Base-by-base conservation (phyloP, 441 rosid genomes). In the Theobroma grandiflorum region DNA sequence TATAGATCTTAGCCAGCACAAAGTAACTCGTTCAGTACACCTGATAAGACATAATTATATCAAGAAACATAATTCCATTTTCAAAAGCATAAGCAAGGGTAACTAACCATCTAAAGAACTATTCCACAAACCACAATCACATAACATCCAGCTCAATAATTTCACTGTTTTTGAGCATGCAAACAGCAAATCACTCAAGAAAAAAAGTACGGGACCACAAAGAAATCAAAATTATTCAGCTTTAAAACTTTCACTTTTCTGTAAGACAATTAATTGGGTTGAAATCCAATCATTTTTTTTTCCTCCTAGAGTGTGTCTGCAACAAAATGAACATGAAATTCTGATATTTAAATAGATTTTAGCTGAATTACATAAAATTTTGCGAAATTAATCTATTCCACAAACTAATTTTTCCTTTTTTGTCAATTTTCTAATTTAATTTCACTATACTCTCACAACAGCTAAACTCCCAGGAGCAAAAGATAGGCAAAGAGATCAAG, bases 1-100 rank as follows among this genome's bases (percentile, higher is more conserved):
- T 62, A 74, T 53, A 75, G 40, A 80, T 59, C 59, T 79, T 63
- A 81, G 76, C 74, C 76, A 81, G 67, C 83, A 53, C 22, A 47
- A 45, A 47, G 65, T 52, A 61, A 77, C 45, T 66, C 55, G 9
- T 47, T 38, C 43, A 62, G n/a, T 40, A 53, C 74, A 53, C 78
- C 84, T 82, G 75, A 80, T 26, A 40, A 22, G 70, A 83, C 47
- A 65, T 15, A 61, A 65, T 65, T 2, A 42, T 9, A 57, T 65
- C 47, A 65, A 77, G 20, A 26, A 33, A 61, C 40, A 12, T 38
- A 33, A 42, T 40, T 59, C 61, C 67, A 40, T 37, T 38, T 38
- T 2, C n/a, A 33, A 53, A 53, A 68, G 37, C 75, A 35, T 20
- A 43, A 65, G 64, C 68, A 59, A 18, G 43, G 4, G 31, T 35